These are phyloP conservation scores for Ceratonia siliqua DNA, from an alignment of 306 rosid genomes.

Conservation along the genomic window DNA sequence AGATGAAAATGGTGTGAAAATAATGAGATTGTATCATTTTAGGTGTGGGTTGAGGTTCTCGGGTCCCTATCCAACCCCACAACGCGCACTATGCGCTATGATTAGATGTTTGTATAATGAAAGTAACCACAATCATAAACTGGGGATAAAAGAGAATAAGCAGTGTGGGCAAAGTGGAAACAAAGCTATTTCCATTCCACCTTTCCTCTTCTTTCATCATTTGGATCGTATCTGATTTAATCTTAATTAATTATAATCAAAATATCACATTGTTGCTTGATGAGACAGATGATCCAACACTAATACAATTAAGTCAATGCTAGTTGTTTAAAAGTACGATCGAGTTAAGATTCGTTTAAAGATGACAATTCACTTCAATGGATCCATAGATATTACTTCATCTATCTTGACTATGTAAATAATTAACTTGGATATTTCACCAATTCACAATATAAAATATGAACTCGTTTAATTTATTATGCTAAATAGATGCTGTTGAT, in stretches of 20 bases:
- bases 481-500: too few relatives aligned
- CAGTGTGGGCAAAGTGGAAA: slow-evolving; percentile 52
- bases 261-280: neutral
- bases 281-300: slow-evolving; percentile 14
- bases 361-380: too few relatives aligned
- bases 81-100: slow-evolving; percentile 50
- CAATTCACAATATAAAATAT: too few relatives aligned
- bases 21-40: too few relatives aligned
- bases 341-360: too few relatives aligned
- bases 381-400: too few relatives aligned
- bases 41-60: slow-evolving; percentile 28
- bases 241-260: slow-evolving; percentile 9
- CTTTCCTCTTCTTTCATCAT: slow-evolving; percentile 49
- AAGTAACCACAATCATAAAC: slow-evolving; percentile 41
- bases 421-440: too few relatives aligned
- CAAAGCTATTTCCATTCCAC: slow-evolving; percentile 44
- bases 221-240: slow-evolving; percentile 22
- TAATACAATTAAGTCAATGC: neutral
- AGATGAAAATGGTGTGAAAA: too few relatives aligned
- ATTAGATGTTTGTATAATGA: slow-evolving; percentile 42
- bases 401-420: too few relatives aligned
- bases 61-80: slow-evolving; percentile 42
- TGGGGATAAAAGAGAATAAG: slow-evolving; percentile 32
- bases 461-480: too few relatives aligned
- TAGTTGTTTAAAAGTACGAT: too few relatives aligned